Evolutionary conservation across 306 rosid genomes (phyloP).

Genomic region (Astragalus glycyphyllos): DNA sequence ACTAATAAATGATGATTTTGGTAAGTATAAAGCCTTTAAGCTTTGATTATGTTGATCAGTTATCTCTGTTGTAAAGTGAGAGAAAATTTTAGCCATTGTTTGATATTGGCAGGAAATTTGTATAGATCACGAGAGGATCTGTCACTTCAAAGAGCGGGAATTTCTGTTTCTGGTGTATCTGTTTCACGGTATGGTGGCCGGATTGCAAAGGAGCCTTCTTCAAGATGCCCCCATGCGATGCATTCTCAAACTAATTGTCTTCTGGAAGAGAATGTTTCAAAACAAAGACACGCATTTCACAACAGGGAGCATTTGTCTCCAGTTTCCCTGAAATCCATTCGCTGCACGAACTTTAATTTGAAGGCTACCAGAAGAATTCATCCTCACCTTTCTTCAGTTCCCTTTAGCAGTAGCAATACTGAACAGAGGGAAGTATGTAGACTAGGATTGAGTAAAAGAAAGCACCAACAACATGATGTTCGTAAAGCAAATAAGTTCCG

Average conservation of each 20-base stretch:
- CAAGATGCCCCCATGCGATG: slow-evolving; percentile 41
- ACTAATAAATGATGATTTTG: slow-evolving; percentile 4
- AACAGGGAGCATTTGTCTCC: slow-evolving; percentile 30
- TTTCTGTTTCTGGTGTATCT: slow-evolving; percentile 45
- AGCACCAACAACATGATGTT: slow-evolving; percentile 42
- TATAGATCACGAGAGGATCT: slow-evolving; percentile 48
- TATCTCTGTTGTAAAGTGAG: not conserved
- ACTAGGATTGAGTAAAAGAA: slow-evolving; percentile 49
- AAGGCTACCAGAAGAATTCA: slow-evolving; percentile 49
- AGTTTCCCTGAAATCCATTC: slow-evolving; percentile 43
- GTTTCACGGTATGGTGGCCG: slow-evolving; percentile 34
- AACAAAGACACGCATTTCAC: slow-evolving; percentile 36
- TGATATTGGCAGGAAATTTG: slow-evolving; percentile 62
- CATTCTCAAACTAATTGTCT: slow-evolving; percentile 42
- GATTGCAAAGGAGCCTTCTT: slow-evolving; percentile 41
- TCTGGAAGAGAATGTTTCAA: slow-evolving; percentile 48
- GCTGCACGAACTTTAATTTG: slow-evolving; percentile 41
- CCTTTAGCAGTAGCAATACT: slow-evolving; percentile 43
- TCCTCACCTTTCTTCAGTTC: slow-evolving; percentile 48
- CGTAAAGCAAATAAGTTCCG: slow-evolving; percentile 56
- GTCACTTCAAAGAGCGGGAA: slow-evolving; percentile 49
- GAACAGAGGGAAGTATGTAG: slow-evolving; percentile 36
- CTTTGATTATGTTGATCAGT: slow-evolving; percentile 16
- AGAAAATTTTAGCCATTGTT: slow-evolving; percentile 20
- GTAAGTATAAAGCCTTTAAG: not conserved